phyloP scores from a whole-genome alignment of 2,329 filamentous ascomycete species.

The Akanthomyces uredinophilus region DNA sequence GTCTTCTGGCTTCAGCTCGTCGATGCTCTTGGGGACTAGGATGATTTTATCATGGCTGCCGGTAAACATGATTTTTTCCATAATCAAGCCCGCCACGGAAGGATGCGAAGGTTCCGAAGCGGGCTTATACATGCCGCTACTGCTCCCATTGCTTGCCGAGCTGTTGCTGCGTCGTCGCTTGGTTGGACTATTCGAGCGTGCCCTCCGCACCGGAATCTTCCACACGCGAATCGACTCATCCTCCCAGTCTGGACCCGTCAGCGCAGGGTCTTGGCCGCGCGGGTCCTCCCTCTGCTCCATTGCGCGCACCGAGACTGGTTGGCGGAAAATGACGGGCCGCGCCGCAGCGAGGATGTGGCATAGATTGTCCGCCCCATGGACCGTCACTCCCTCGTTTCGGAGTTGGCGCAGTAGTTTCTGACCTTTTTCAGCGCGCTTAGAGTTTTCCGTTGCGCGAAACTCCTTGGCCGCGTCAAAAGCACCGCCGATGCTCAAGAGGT shows the following conservation, averaged over 20 bases:
- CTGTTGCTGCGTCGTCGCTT: conserved; percentile 28
- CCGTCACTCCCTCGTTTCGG: conserved; percentile 41
- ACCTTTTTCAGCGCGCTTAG: conserved; percentile 36
- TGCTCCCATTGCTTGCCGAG: conserved; percentile 13
- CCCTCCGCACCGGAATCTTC: conserved; percentile 57
- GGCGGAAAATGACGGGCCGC: conserved; percentile 79
- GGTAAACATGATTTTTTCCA: conserved; percentile 34
- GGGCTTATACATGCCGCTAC: conserved; percentile 17
- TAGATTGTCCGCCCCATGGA: conserved; percentile 79
- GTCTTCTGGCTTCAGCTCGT: conserved; percentile 26
- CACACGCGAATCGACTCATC: conserved; percentile 79
- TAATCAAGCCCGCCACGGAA: conserved; percentile 25
- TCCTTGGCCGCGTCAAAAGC: conserved; percentile 45
- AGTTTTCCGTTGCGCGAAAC: conserved; percentile 34
- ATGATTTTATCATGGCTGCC: conserved; percentile 23
- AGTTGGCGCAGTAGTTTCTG: conserved; percentile 23
- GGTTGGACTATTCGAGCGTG: conserved; percentile 29
- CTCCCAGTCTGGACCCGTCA: conserved; percentile 59
- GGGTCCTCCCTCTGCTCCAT: conserved; percentile 58
- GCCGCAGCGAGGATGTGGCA: conserved; percentile 76
- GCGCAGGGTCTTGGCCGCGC: conserved; percentile 19
- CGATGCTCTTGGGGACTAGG: conserved; percentile 23
- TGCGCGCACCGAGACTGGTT: conserved; percentile 67
- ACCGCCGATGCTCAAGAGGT: conserved; percentile 80
- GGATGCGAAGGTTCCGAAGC: conserved; percentile 24